Percentiles rank a stretch among this genome's conserved stretches.
Evolutionary conservation across 2,329 filamentous ascomycete genomes (phyloP).

Genomic region (Penicillium sp.): DNA sequence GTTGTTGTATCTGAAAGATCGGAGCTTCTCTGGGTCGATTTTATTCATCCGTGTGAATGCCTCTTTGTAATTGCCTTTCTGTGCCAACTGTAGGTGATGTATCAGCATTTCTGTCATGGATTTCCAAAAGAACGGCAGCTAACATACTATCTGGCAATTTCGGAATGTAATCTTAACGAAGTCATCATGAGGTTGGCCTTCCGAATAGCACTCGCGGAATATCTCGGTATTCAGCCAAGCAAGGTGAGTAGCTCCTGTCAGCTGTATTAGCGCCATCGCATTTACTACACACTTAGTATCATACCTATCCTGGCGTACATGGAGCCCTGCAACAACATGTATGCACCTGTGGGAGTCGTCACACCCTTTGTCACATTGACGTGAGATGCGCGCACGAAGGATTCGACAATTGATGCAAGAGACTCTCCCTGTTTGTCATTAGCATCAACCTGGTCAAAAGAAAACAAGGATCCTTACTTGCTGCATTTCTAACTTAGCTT

Average conservation of each 20-base stretch:
- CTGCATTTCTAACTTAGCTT: conserved; percentile 75
- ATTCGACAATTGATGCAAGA: conserved; percentile 65
- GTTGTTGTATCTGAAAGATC: conserved; percentile 74
- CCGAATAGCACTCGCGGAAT: conserved; percentile 70
- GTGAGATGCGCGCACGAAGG: conserved; percentile 77
- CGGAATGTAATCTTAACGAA: conserved; percentile 71
- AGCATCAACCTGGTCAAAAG: conserved; percentile 7
- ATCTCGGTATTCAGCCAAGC: conserved; percentile 63
- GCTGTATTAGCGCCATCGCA: conserved; percentile 15
- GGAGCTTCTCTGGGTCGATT: conserved; percentile 60
- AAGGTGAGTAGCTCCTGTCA: conserved; percentile 53
- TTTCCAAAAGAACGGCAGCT: neutral
- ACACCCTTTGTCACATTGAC: conserved; percentile 76
- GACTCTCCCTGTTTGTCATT: conserved; percentile 51
- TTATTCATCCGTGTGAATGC: conserved; percentile 61
- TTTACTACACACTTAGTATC: conserved; percentile 1
- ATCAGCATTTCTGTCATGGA: conserved; percentile 1
- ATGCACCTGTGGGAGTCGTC: conserved; percentile 68
- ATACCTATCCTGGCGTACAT: conserved; percentile 74
- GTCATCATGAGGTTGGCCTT: conserved; percentile 70
- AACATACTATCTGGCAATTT: conserved; percentile 59
- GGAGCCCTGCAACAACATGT: conserved; percentile 69
- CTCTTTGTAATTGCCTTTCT: conserved; percentile 68
- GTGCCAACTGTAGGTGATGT: conserved; percentile 47
- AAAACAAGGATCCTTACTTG: conserved; percentile 53